Evolutionary conservation across 805 yeast species (phyloP).

Genomic region (Sugiyamaella americana): DNA sequence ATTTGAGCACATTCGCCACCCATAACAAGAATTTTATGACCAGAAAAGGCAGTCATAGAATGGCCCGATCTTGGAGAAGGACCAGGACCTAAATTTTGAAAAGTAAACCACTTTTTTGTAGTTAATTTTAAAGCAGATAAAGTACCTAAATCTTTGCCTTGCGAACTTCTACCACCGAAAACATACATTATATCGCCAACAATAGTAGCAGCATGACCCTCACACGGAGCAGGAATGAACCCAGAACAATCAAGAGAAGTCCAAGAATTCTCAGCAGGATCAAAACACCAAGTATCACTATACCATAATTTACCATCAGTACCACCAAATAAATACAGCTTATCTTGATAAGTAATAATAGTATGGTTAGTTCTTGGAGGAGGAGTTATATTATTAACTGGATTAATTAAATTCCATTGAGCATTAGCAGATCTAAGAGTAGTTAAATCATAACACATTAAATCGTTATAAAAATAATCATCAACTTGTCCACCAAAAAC

Average conservation of each 20-base stretch:
- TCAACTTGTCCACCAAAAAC: conserved; percentile 95
- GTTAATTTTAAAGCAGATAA: conserved; percentile 72
- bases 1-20: conserved; percentile 77
- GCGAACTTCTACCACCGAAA: conserved; percentile 80
- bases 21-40: conserved; percentile 70
- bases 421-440: conserved; percentile 79
- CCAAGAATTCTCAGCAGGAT: conserved; percentile 68
- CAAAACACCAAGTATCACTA: conserved; percentile 75
- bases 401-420: conserved; percentile 71
- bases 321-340: conserved; percentile 88
- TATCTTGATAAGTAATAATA: conserved; percentile 72
- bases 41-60: conserved; percentile 64
- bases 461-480: conserved; percentile 72
- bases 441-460: conserved; percentile 80
- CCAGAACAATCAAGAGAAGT: conserved; percentile 63
- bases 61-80: conserved; percentile 93
- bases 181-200: conserved; percentile 74
- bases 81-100: conserved; percentile 45
- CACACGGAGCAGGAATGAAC: conserved; percentile 73
- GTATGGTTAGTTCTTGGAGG: conserved; percentile 90
- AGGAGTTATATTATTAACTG: conserved; percentile 44
- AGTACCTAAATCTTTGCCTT: conserved; percentile 61
- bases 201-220: conserved; percentile 83
- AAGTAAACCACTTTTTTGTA: conserved; percentile 65
- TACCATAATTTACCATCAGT: conserved; percentile 66